These are phyloP conservation scores for Aspergillus cristatus DNA, from an alignment of 495 filamentous ascomycete species.

Conservation along the genomic window DNA sequence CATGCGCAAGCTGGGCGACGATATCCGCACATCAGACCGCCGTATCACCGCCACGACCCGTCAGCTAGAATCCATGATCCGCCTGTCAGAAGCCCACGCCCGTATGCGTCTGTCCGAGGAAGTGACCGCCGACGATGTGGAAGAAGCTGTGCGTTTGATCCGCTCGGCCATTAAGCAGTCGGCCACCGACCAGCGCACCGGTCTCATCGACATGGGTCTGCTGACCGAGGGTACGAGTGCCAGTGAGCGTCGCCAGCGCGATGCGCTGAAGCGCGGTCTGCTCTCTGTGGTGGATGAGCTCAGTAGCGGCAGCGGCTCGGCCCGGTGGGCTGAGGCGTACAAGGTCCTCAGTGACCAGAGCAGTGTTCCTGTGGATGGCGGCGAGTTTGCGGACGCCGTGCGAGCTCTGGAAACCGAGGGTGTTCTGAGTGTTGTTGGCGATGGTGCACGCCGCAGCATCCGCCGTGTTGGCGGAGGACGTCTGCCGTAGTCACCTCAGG, in stretches of 20 bases:
- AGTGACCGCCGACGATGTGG: constrained; percentile 76
- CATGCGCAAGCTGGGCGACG: constrained; percentile 92
- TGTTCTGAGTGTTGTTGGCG: constrained; percentile 67
- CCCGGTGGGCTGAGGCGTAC: constrained; percentile 69
- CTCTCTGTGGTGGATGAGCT: constrained; percentile 70
- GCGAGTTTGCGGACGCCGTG: constrained; percentile 75
- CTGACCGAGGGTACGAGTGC: constrained; percentile 86
- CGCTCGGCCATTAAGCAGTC: constrained; percentile 92
- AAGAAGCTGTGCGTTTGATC: constrained; percentile 88
- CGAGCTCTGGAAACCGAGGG: constrained; percentile 78
- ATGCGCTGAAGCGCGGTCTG: constrained; percentile 77
- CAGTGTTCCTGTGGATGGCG: constrained; percentile 59
- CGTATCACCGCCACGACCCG: constrained; percentile 95
- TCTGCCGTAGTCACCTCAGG: constrained; percentile 1
- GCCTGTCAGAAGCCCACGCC: constrained; percentile 89
- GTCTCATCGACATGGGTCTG: constrained; percentile 92
- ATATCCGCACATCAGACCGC: constrained; percentile 86
- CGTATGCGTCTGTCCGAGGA: constrained; percentile 79
- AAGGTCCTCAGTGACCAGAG: constrained; percentile 66
- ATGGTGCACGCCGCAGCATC: constrained; percentile 74
- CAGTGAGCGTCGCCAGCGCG: constrained; percentile 66
- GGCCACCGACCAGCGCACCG: constrained; percentile 83
- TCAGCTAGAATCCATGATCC: constrained; percentile 95
- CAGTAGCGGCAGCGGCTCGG: constrained; percentile 49
- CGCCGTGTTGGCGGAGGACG: constrained; percentile 58